Evolutionary conservation across 2,329 filamentous ascomycete genomes (phyloP).

Genomic region (Stagonosporopsis rhizophila): DNA sequence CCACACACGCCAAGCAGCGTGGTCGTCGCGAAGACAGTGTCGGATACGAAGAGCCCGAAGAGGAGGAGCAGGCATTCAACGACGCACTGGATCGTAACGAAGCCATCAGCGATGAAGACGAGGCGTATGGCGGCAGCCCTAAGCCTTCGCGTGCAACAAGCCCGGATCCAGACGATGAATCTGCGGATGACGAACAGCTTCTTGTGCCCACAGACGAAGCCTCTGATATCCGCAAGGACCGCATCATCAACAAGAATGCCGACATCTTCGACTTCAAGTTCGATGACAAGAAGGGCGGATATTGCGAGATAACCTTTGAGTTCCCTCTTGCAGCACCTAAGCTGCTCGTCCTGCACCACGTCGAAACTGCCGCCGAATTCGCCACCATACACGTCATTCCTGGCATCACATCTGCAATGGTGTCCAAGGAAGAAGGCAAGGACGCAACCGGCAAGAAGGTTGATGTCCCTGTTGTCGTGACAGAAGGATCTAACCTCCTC

Average conservation of each 20-base stretch:
- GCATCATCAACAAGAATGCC: slow-evolving; percentile 56
- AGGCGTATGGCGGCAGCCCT: slow-evolving; percentile 57
- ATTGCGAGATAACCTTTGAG: slow-evolving; percentile 82
- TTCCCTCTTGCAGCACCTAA: slow-evolving; percentile 84
- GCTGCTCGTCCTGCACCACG: slow-evolving; percentile 88
- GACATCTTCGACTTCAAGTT: slow-evolving; percentile 81
- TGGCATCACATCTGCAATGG: slow-evolving; percentile 75
- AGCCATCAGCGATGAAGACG: slow-evolving; percentile 61
- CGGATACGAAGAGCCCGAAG: slow-evolving; percentile 91
- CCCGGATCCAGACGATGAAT: slow-evolving; percentile 40
- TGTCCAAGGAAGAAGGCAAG: slow-evolving; percentile 62
- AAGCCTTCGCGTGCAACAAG: slow-evolving; percentile 46
- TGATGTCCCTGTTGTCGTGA: slow-evolving; percentile 65
- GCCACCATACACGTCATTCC: slow-evolving; percentile 87
- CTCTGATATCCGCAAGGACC: slow-evolving; percentile 41
- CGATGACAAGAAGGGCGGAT: slow-evolving; percentile 74
- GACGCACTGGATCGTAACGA: slow-evolving; percentile 66
- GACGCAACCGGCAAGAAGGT: slow-evolving; percentile 59
- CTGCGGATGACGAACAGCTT: slow-evolving; percentile 31
- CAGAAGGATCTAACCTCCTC: slow-evolving; percentile 83
- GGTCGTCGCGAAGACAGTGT: slow-evolving; percentile 81
- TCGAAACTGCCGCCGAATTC: slow-evolving; percentile 79
- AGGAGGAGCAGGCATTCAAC: slow-evolving; percentile 82
- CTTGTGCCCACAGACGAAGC: slow-evolving; percentile 39
- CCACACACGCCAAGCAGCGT: slow-evolving; percentile 74